Conservation (phyloP, 495 filamentous ascomycete species). For the Chaetomidium leptoderma region DNA sequence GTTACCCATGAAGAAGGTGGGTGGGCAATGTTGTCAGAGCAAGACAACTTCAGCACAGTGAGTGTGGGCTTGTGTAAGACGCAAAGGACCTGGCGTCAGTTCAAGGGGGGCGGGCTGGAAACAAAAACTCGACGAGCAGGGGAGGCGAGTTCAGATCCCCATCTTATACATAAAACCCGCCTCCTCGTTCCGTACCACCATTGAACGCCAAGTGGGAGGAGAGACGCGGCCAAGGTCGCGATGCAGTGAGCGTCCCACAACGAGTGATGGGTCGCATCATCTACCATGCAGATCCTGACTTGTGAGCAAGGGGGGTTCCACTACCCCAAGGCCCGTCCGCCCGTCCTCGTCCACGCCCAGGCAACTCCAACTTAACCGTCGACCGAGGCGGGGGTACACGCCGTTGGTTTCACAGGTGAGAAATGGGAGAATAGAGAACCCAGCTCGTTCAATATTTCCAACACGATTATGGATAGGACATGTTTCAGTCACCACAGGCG, state of each 20-base stretch:
- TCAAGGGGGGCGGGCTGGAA: too few relatives aligned
- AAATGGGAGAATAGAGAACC: conserved; percentile 1
- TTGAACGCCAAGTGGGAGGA: conserved; percentile 5
- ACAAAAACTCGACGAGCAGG: too few relatives aligned
- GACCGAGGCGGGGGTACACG: too few relatives aligned
- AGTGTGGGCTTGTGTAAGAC: neutral
- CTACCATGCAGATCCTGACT: conserved; percentile 19
- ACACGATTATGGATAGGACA: too few relatives aligned
- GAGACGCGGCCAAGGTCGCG: conserved; percentile 9
- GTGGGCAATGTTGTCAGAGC: neutral
- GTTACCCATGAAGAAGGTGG: conserved; percentile 24
- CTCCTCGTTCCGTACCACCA: too few relatives aligned
- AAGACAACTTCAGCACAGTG: neutral
- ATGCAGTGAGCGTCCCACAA: conserved; percentile 12
- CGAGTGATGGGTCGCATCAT: conserved; percentile 10
- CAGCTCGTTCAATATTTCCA: neutral
- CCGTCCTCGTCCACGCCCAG: neutral
- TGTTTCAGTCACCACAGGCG: conserved; percentile 1
- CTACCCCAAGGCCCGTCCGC: conserved; percentile 7
- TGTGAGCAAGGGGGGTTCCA: conserved; percentile 4
- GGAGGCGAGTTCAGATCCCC: conserved; percentile 1
- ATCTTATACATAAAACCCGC: conserved; percentile 19
- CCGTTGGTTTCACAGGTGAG: too few relatives aligned
- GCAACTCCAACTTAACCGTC: conserved; percentile 2
- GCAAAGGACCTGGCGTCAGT: too few relatives aligned